Conservation (phyloP, 208 protist genomes). For the Trypanosoma rangeli region DNA sequence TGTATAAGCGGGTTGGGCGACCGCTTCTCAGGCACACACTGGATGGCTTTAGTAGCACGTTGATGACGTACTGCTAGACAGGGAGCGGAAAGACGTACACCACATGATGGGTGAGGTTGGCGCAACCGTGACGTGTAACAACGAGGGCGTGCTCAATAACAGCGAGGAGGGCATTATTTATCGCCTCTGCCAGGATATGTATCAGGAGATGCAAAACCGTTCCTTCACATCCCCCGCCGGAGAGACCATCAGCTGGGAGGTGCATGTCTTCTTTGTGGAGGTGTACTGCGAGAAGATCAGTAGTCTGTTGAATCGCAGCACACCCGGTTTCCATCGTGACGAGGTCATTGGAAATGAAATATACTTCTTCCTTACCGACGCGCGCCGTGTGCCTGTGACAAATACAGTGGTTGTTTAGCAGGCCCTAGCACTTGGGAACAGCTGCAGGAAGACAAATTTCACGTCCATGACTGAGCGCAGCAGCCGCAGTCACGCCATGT, state of each 20-base stretch:
- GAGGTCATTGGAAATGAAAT: conserved; percentile 61
- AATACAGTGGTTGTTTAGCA: conserved; percentile 62
- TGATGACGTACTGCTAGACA: conserved; percentile 92
- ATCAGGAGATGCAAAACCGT: conserved; percentile 52
- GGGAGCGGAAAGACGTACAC: conserved; percentile 91
- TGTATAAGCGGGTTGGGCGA: conserved; percentile 88
- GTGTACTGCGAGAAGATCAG: conserved; percentile 91
- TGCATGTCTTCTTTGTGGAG: conserved; percentile 85
- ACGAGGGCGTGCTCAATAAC: conserved; percentile 21
- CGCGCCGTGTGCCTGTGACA: conserved; percentile 43
- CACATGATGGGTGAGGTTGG: conserved; percentile 74
- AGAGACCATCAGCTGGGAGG: conserved; percentile 73
- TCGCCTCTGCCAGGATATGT: conserved; percentile 80
- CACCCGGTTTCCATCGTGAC: conserved; percentile 60
- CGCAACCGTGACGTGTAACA: conserved; percentile 2
- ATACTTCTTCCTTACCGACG: conserved; percentile 63
- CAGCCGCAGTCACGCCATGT: conserved; percentile 87
- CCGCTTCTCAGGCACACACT: conserved; percentile 90
- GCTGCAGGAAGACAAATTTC: conserved; percentile 59
- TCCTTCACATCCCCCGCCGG: conserved; percentile 40
- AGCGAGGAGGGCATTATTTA: conserved; percentile 78
- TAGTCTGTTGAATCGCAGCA: conserved; percentile 77
- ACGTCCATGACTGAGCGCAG: conserved; percentile 84
- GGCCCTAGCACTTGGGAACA: conserved; percentile 67
- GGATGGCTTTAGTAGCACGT: conserved; percentile 88